Evolutionary conservation across 2,329 filamentous ascomycete genomes (phyloP), one percentile per base, ranked within the genome.

Genomic region (Pseudodiploospora longispora): DNA sequence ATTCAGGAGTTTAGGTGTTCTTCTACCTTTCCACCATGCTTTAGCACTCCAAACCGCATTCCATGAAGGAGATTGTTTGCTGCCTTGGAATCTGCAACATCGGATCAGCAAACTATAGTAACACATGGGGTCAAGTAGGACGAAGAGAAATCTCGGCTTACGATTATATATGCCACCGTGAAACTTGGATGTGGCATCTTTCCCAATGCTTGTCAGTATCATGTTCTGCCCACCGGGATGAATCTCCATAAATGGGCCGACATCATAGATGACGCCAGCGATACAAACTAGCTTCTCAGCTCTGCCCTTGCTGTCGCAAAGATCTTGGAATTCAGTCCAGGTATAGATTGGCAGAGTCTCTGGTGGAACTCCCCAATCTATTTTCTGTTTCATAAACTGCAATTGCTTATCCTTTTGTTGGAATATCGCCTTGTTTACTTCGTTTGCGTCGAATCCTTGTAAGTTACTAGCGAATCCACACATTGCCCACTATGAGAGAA

Each of bases 381-480:
- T 80, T 52, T 70, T 77, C 52, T 80, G 64, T 57, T 85, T 83
- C 74, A 83, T 82, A 67, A 85, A 82, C 64, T 89, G 84, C 44
- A 89, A 75, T 73, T 88, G 87, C 82, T 89, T 89, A 73, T 88
- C 84, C 49, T 79, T 67, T 67, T 88, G 85, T 70, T 89, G 85
- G 19, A 88, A 71, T 56, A 84, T 82, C 53, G 85, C 85, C 74
- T 88, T 89, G 65, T 89, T 84, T 52, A 91, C 90, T 63, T 90
- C 86, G 63, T 91, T 91, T 64, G 76, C 68, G 56, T 83, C 83
- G 78, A 90, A 91, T 64, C 86, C 78, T 76, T 90, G 89, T 42
- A 90, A 74, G 62, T 89, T 82, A 59, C 82, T 86, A 55, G 85
- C 85, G 38, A 89, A 76, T 43, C 85, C 84, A 40, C 88, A 65